Base-by-base conservation (phyloP, 1,284 basidiomycete species). In the Leccinum variabile region DNA sequence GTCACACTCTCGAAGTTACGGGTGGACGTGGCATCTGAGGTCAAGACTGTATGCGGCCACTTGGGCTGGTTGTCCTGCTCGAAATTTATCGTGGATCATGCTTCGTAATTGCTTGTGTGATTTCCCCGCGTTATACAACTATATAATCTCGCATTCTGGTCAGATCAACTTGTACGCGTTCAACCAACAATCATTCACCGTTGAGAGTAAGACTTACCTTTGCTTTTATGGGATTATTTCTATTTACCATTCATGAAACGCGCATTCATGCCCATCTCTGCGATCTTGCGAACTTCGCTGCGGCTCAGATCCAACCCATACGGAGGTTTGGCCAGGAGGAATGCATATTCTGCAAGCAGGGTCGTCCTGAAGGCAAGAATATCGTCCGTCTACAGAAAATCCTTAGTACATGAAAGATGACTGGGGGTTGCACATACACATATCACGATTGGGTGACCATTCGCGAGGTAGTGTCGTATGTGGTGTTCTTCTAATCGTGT, bases 1-100 rank as follows among this genome's bases (percentile, higher is more conserved):
- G 92, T 16, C 92, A 94, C 75, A 92, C 89, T 16, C 80, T 95
- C 52, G 91, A 92, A 74, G 89, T 90, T 33, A 91, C 91, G 46
- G 91, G 90, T 44, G 90, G 91, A 55, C 80, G 81, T 63, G 88
- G 89, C 54, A 91, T 91, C 60, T 91, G 41, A 68, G 41, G 33
- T 41, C 22, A 16, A 44, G 33, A 44, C 14, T 13, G 7, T 11
- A 46, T 46, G 44, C 44, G 11, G 44, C 3, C 18, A 44, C 18
- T 22, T 30, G 25, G n/a, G 18, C 10, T 57, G 16, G 53, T 32
- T 50, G 41, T n/a, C 5, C 39, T n/a, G 16, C 39, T 13, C 49
- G 33, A 46, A 52, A 66, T 18, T 18, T 46, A 18, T 18, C 41
- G 3, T 46, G n/a, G n/a, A 46, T 18, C n/a, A 46, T n/a, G 39